phyloP scores from a whole-genome alignment of 2,329 filamentous ascomycete species.

The Bisporella sp. region DNA sequence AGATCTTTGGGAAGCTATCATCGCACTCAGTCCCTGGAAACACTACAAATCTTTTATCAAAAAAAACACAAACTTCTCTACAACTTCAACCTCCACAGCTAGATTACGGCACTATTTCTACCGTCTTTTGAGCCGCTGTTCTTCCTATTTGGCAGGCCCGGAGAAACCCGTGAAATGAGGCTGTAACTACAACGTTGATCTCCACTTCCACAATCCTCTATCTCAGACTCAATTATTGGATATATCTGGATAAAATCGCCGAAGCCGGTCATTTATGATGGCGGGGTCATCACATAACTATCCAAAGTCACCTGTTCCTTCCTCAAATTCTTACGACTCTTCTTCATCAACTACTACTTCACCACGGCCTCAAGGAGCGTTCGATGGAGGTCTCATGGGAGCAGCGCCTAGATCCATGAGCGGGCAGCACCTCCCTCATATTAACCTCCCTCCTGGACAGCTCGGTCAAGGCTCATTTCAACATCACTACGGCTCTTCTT shows the following conservation, averaged over 20 bases:
- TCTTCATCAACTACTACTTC: constrained; percentile 57
- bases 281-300: constrained; percentile 51
- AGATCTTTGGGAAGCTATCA: neutral
- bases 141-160: too few species aligned
- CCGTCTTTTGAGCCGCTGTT: too few species aligned
- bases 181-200: constrained; percentile 6
- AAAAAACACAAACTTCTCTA: too few species aligned
- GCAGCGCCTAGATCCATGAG: constrained; percentile 43
- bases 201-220: constrained; percentile 10
- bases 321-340: constrained; percentile 56
- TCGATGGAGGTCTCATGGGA: constrained; percentile 46
- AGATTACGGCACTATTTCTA: too few species aligned
- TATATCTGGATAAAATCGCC: constrained; percentile 15
- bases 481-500: constrained; percentile 21
- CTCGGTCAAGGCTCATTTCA: constrained; percentile 24
- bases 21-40: too few species aligned
- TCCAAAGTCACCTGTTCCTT: constrained; percentile 54
- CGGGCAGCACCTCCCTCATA: constrained; percentile 43
- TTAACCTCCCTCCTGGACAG: constrained; percentile 45
- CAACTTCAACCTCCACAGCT: too few species aligned
- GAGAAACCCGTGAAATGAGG: constrained; percentile 14
- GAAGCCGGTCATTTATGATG: constrained; percentile 33
- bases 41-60: too few species aligned
- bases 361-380: constrained; percentile 46
- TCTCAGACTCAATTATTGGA: constrained; percentile 10